phyloP scores from a whole-genome alignment of 2,329 filamentous ascomycete species.

The Beauveria pseudobassiana region DNA sequence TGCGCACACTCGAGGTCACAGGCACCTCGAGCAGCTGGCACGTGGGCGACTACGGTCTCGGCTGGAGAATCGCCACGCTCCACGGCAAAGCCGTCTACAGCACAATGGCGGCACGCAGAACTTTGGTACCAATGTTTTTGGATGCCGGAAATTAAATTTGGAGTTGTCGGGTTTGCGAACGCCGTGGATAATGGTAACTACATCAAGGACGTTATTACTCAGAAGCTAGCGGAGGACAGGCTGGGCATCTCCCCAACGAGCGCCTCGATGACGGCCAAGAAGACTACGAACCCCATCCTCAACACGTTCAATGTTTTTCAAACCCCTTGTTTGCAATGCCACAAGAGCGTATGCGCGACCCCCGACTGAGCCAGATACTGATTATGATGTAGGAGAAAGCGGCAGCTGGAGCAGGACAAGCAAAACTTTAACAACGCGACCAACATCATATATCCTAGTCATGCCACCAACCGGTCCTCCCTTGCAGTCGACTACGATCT shows the following conservation, averaged over 20 bases:
- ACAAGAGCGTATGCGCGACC: too few species aligned
- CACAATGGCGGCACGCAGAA: constrained; percentile 14
- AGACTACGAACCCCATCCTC: too few species aligned
- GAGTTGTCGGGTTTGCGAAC: constrained; percentile 23
- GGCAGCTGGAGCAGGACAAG: neutral
- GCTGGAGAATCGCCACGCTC: constrained; percentile 15
- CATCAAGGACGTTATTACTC: constrained; percentile 13
- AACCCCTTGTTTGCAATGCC: too few species aligned
- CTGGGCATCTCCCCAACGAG: constrained; percentile 12
- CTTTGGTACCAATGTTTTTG: constrained; percentile 15
- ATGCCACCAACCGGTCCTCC: constrained; percentile 15
- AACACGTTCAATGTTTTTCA: too few species aligned
- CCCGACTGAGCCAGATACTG: neutral
- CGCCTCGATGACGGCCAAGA: too few species aligned
- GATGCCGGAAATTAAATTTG: constrained; percentile 15
- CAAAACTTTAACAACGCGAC: neutral
- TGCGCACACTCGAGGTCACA: neutral
- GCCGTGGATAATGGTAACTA: constrained; percentile 30
- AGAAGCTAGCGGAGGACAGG: constrained; percentile 16
- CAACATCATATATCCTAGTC: neutral
- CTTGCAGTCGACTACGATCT: constrained; percentile 25
- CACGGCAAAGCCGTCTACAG: constrained; percentile 13
- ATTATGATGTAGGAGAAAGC: neutral
- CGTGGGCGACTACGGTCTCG: constrained; percentile 14
- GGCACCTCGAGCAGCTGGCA: neutral